These are phyloP conservation scores for Gynandropsis gynandra DNA, from an alignment of 345 rosid species.

Conservation along the genomic window DNA sequence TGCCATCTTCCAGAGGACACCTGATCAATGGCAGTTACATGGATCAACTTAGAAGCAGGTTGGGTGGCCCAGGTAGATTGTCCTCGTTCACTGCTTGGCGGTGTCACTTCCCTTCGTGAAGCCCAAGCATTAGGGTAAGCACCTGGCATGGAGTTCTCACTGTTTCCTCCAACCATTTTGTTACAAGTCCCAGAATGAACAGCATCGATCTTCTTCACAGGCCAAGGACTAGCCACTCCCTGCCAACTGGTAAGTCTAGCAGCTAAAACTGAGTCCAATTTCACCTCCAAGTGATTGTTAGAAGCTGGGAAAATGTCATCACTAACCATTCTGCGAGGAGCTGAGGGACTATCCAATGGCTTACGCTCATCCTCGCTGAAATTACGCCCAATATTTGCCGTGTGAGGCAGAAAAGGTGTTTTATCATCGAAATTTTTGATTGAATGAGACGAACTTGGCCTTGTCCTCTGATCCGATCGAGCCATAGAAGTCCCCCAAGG, in stretches of 20 bases:
- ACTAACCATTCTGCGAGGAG: slow-evolving; percentile 46
- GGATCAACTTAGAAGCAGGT: slow-evolving; percentile 50
- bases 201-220: slow-evolving; percentile 38
- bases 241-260: slow-evolving; percentile 32
- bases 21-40: slow-evolving; percentile 66
- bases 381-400: slow-evolving; percentile 52
- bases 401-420: slow-evolving; percentile 50
- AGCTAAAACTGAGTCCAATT: slow-evolving; percentile 32
- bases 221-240: slow-evolving; percentile 27
- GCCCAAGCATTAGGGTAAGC: slow-evolving; percentile 51
- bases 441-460: slow-evolving; percentile 58
- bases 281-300: slow-evolving; percentile 35
- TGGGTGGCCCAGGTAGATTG: slow-evolving; percentile 44
- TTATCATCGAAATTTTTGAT: slow-evolving; percentile 66
- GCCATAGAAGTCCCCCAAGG: slow-evolving; percentile 54
- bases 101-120: slow-evolving; percentile 42
- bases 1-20: slow-evolving; percentile 80
- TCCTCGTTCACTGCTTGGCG: slow-evolving; percentile 30
- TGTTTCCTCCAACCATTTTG: slow-evolving; percentile 27
- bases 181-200: slow-evolving; percentile 23
- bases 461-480: slow-evolving; percentile 48
- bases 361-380: slow-evolving; percentile 83
- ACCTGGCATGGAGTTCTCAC: slow-evolving; percentile 31
- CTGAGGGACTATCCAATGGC: slow-evolving; percentile 62
- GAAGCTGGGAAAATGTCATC: slow-evolving; percentile 48